A percentile compares a stretch with the other conserved stretches of the same genome.
phyloP scores from a whole-genome alignment of 78 protist species.

The Dictyostelium intermedium region DNA sequence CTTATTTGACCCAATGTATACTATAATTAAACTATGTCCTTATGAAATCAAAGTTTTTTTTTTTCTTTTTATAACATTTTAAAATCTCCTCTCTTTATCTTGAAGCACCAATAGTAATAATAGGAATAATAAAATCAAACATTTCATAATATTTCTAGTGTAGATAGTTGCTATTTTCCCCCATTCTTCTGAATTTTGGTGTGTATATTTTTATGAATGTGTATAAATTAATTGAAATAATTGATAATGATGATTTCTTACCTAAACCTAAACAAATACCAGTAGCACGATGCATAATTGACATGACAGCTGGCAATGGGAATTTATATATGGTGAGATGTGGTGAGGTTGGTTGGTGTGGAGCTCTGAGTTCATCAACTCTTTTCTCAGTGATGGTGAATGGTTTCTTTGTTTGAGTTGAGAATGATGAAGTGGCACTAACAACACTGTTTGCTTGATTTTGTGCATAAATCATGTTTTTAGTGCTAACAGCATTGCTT shows the following conservation, averaged over 20 bases:
- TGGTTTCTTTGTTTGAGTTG: slow-evolving; percentile 10
- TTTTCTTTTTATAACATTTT: no score
- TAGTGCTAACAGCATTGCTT: not conserved
- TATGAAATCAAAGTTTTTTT: no score
- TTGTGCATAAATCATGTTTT: not conserved
- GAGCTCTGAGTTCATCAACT: slow-evolving; percentile 8
- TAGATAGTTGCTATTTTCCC: no score
- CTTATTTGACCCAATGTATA: not conserved
- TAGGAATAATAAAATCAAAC: no score
- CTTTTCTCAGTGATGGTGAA: slow-evolving; percentile 52
- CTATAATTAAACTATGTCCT: no score
- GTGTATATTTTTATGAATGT: no score
- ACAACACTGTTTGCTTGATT: not conserved
- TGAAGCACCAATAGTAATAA: no score
- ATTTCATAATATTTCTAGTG: no score
- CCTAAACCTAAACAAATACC: slow-evolving; percentile 69
- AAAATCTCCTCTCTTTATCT: no score
- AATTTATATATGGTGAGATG: slow-evolving; percentile 73
- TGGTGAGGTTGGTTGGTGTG: slow-evolving; percentile 69
- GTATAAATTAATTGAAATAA: not conserved
- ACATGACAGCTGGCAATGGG: slow-evolving; percentile 74
- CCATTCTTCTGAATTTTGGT: no score
- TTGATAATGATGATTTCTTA: not conserved
- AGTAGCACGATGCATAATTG: slow-evolving; percentile 79
- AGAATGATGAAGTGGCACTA: not conserved